A percentile compares a stretch with the other conserved stretches of the same genome.
Conservation (phyloP, 1,284 basidiomycete species). For the Boletus sp. region DNA sequence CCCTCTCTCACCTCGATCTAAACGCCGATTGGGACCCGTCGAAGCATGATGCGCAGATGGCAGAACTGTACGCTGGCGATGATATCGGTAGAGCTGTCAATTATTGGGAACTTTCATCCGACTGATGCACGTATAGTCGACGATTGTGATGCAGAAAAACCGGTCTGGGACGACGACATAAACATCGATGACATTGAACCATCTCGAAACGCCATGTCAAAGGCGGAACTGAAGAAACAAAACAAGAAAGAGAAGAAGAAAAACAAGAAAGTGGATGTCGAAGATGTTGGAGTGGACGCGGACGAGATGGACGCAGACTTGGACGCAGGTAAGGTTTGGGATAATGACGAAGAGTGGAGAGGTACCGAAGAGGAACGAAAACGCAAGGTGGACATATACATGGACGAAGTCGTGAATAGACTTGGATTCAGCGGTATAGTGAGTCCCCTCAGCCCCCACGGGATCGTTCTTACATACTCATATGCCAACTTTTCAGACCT, state of each 20-base stretch:
- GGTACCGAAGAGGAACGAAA: conserved; percentile 87
- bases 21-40: conserved; percentile 83
- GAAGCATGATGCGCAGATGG: conserved; percentile 77
- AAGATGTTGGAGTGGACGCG: conserved; percentile 51
- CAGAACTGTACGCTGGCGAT: conserved; percentile 58
- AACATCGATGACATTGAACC: conserved; percentile 68
- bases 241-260: conserved; percentile 56
- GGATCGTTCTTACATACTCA: conserved; percentile 7
- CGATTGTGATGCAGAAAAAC: conserved; percentile 61
- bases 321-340: conserved; percentile 24
- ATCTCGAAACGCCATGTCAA: conserved; percentile 29
- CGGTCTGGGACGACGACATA: conserved; percentile 86
- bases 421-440: conserved; percentile 97
- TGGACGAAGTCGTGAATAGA: conserved; percentile 86
- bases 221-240: conserved; percentile 42
- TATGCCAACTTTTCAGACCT: conserved; percentile 56
- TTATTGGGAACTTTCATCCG: not conserved
- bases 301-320: conserved; percentile 77
- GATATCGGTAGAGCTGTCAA: conserved; percentile 24
- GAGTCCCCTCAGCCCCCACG: conserved; percentile 28
- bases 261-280: conserved; percentile 43
- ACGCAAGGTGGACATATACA: conserved; percentile 75
- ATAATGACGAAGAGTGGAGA: conserved; percentile 64
- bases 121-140: conserved; percentile 23
- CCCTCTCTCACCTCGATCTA: conserved; percentile 61